Conservation (phyloP, 768 basidiomycete genomes). For the Boletus insuetus region DNA sequence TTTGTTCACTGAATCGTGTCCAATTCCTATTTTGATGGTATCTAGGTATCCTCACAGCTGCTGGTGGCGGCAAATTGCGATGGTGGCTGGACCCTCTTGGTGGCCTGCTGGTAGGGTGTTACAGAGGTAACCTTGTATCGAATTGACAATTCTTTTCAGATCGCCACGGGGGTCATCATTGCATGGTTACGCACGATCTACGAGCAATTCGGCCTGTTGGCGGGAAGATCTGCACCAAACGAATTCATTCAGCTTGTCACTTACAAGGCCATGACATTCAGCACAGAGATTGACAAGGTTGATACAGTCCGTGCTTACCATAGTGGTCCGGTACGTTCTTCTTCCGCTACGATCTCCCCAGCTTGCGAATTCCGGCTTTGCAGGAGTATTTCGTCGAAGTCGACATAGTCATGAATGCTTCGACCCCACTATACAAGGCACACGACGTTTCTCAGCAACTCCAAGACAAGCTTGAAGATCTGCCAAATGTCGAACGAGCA, state of each 20-base stretch:
- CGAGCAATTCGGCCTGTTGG: conserved; percentile 78
- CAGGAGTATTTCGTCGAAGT: conserved; percentile 93
- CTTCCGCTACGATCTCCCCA: not conserved
- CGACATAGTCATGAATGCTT: conserved; percentile 89
- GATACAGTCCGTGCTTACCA: conserved; percentile 95
- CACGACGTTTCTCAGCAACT: conserved; percentile 82
- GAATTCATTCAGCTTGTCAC: conserved; percentile 89
- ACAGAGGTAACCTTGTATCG: not conserved
- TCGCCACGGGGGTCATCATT: conserved; percentile 73
- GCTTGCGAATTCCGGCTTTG: not conserved
- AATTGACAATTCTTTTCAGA: conserved; percentile 40
- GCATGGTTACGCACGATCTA: conserved; percentile 79
- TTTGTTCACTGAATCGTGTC: not conserved
- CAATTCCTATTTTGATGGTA: not conserved
- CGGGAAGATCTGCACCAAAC: conserved; percentile 88
- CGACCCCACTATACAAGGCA: conserved; percentile 86
- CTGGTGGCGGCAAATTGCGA: conserved; percentile 70
- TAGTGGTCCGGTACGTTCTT: conserved; percentile 63
- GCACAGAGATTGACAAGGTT: conserved; percentile 77
- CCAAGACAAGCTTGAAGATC: conserved; percentile 84
- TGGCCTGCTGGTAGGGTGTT: conserved; percentile 59
- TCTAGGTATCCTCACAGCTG: conserved; percentile 78
- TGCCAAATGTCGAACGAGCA: conserved; percentile 89
- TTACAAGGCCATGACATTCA: conserved; percentile 89
- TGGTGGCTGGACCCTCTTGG: conserved; percentile 89